phyloP scores from a whole-genome alignment of 2,329 filamentous ascomycete genomes.

The Alternaria gansuensis region DNA sequence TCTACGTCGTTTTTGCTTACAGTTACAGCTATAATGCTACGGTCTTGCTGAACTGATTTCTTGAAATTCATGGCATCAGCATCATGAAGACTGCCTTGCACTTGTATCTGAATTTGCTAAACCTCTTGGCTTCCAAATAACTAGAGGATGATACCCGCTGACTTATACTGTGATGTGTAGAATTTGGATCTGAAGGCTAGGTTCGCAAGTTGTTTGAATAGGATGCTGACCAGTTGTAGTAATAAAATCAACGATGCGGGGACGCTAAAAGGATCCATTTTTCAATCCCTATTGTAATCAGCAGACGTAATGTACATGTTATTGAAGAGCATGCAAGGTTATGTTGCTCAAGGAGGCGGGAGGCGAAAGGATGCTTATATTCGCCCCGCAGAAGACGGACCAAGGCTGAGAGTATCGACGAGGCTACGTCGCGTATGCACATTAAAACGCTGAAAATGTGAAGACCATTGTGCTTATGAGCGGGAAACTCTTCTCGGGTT shows the following conservation, averaged over 20 bases:
- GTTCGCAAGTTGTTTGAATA: too few relatives aligned
- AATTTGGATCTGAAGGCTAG: neutral
- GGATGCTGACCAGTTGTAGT: too few relatives aligned
- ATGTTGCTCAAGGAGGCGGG: neutral
- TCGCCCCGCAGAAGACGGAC: neutral
- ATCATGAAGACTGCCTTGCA: neutral
- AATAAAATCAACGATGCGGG: too few relatives aligned
- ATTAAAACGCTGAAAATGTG: neutral
- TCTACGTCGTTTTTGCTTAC: neutral
- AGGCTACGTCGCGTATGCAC: neutral
- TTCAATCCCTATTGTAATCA: too few relatives aligned
- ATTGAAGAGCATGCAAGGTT: neutral
- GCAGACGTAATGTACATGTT: too few relatives aligned
- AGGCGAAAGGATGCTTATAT: neutral
- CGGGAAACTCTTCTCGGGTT: too few relatives aligned
- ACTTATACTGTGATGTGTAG: neutral
- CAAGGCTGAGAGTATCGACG: neutral
- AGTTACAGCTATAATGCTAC: slow-evolving; percentile 11
- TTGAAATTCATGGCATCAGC: neutral
- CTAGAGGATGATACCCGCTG: neutral
- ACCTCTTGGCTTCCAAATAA: neutral
- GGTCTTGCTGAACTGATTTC: neutral
- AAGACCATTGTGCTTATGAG: too few relatives aligned
- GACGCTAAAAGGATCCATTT: too few relatives aligned
- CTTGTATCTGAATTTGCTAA: neutral